Percentiles rank a stretch among this genome's conserved stretches.
Evolutionary conservation across 768 basidiomycete genomes (phyloP).

Genomic region (Psilocybe subaeruginosa): DNA sequence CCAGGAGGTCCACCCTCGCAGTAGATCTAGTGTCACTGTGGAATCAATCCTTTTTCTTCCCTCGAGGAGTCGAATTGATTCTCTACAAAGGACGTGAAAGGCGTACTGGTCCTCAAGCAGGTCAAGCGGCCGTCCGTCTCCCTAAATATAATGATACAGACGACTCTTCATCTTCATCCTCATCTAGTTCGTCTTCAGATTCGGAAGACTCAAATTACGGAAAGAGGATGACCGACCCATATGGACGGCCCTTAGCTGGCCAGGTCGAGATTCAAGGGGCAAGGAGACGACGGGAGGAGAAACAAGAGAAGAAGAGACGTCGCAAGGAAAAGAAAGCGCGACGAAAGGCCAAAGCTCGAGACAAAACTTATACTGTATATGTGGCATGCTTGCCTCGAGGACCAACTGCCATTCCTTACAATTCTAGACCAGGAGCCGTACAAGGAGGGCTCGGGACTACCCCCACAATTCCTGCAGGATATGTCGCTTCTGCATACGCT

Average conservation of each 20-base stretch:
- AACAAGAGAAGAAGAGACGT: conserved; percentile 62
- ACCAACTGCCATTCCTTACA: conserved; percentile 8
- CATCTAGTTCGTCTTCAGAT: conserved; percentile 39
- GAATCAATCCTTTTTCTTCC: conserved; percentile 77
- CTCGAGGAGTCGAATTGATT: conserved; percentile 77
- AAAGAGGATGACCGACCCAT: conserved; percentile 22
- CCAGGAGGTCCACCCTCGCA: conserved; percentile 60
- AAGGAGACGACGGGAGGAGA: conserved; percentile 55
- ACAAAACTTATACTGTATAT: conserved; percentile 67
- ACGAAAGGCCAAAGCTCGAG: conserved; percentile 59
- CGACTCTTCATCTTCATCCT: conserved; percentile 46
- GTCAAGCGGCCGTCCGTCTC: conserved; percentile 56
- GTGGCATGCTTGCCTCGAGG: conserved; percentile 47
- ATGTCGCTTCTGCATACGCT: conserved; percentile 10
- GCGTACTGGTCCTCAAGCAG: conserved; percentile 65
- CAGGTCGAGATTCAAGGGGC: conserved; percentile 39
- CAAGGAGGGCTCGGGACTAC: conserved; percentile 22
- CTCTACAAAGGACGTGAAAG: conserved; percentile 82
- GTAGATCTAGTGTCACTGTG: conserved; percentile 80
- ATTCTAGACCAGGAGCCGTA: conserved; percentile 15
- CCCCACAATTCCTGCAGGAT: conserved; percentile 13
- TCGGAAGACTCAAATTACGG: conserved; percentile 44
- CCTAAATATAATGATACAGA: conserved; percentile 47
- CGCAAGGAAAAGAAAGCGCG: conserved; percentile 67
- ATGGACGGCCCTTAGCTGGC: conserved; percentile 39